Evolutionary conservation across 2,329 filamentous ascomycete species (phyloP), one percentile per base, ranked within the genome.

Genomic region (Macrophomina pseudophaseolina): DNA sequence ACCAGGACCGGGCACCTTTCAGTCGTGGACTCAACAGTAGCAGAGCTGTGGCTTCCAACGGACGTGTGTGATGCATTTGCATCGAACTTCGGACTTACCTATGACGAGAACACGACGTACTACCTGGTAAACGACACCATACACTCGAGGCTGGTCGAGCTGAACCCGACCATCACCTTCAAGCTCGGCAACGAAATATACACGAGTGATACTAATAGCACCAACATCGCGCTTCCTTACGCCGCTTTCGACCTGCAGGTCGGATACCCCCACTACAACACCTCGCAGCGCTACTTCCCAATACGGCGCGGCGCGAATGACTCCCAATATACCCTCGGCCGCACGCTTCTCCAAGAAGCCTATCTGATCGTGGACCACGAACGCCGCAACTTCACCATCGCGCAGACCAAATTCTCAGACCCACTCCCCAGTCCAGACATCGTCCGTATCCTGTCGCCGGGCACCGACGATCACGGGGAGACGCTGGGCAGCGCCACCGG

Each of bases 121-220:
- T 82, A 82, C 63, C 70, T 78, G 4, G 70, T 82, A 5, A 78
- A 80, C 69, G 74, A 78, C 16, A 77, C 73, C 0, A 71, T 76
- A 3, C 80, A 80, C 66, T 32, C 69, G n/a, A 64, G 73, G 28
- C 72, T 81, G 0, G 51, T 73, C 11, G 65, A 59, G 1, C 72
- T 71, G 23, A 77, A 80, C 53, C 78, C 80, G 1, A 74, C 70
- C 3, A 14, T 82, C 48, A 80, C 75, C 1, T 74, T 82, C 64
- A 78, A 78, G 59, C 71, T 78, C 4, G 71, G 72, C 23, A 76
- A 79, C 56, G 71, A 72, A 40, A 64, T 64, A 18, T 64, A 64
- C 48, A 73, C 73, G 38, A 68, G 71, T 30, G 76, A 76, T 3
- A 72, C 76, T 5, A 64, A 73, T 5, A 80, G 74, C 7, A 56